Base-by-base conservation (phyloP, 140 eudicot species). In the Stevia rebaudiana region DNA sequence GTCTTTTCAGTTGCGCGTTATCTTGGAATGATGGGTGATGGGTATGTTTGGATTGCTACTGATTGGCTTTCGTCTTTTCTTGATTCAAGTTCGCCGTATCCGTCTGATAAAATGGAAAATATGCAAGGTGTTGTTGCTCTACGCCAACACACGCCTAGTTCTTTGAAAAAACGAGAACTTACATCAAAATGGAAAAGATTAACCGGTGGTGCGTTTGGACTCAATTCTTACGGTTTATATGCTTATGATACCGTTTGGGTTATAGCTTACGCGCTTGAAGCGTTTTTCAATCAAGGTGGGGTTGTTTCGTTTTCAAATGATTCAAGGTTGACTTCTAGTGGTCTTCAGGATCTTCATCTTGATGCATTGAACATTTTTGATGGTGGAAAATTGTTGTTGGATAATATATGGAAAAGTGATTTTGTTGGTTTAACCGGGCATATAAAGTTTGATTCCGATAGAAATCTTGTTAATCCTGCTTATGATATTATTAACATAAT, bases 41-140 rank as follows among this genome's bases (percentile, higher is more conserved):
- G 99, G 35, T 92, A 88, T 62, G 99, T 76, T 50, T 92, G 99
- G 99, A 85, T 92, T 57, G 82, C 94, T 9, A 92, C 99, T 0
- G 99, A 92, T 74, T 92, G 99, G 99, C 96, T 92, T 63, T 72
- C 94, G 2, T 83, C 99, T 43, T 73, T 65, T 55, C 67, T 85
- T 23, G 99, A 92, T 62, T 75, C 99, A 13, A 59, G 59, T 73
- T 54, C 76, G 3, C 83, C 84, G 10, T 68, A 73, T 54, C 73
- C 77, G 2, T 74, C 80, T 0, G 90, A 79, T 33, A 65, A 61
- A 19, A 74, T 81, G 90, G 85, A 76, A 16, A 57, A 71, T 10
- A 77, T 92, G 95, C 99, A 92, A 81, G 99, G 99, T 21, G 87
- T 85, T 53, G 66, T 92, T 30, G 86, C 78, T 62, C 55, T 92